Conservation (phyloP, 768 basidiomycete genomes). For the Pilatotrama ljubarskyi region DNA sequence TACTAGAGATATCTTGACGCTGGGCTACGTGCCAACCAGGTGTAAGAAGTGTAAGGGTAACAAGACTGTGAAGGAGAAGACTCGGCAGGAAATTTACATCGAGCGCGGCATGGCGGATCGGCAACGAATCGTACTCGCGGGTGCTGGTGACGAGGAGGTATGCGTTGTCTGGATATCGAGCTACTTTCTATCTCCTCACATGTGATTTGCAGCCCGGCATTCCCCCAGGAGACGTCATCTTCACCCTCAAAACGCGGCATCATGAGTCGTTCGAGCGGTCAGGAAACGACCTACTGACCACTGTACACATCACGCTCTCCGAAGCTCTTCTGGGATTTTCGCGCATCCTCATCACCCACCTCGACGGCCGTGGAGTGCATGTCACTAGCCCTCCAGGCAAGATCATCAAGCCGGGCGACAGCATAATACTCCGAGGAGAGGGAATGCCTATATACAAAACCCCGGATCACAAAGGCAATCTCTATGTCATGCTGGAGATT, state of each 20-base stretch:
- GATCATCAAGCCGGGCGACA: slow-evolving; percentile 72
- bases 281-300: slow-evolving; percentile 77
- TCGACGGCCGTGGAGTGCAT: slow-evolving; percentile 90
- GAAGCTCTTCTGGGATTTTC: slow-evolving; percentile 96
- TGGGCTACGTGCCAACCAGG: slow-evolving; percentile 40
- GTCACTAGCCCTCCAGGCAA: slow-evolving; percentile 74
- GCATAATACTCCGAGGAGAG: slow-evolving; percentile 76
- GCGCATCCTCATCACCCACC: slow-evolving; percentile 84
- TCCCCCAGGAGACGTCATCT: slow-evolving; percentile 89
- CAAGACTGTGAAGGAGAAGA: slow-evolving; percentile 84
- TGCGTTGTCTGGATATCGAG: slow-evolving; percentile 16
- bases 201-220: slow-evolving; percentile 62
- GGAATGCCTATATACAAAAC: slow-evolving; percentile 85
- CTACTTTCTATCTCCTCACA: background rate
- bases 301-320: slow-evolving; percentile 84
- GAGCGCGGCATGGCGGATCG: slow-evolving; percentile 85
- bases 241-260: slow-evolving; percentile 63
- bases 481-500: slow-evolving; percentile 79
- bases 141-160: slow-evolving; percentile 91
- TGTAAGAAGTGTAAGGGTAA: slow-evolving; percentile 96
- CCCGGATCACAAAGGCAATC: slow-evolving; percentile 69
- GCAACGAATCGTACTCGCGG: slow-evolving; percentile 84
- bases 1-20: slow-evolving; percentile 4
- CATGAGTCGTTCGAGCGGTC: slow-evolving; percentile 86
- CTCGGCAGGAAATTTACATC: slow-evolving; percentile 81